Evolutionary conservation across 306 rosid genomes (phyloP).

Genomic region (Glycine latifolia): DNA sequence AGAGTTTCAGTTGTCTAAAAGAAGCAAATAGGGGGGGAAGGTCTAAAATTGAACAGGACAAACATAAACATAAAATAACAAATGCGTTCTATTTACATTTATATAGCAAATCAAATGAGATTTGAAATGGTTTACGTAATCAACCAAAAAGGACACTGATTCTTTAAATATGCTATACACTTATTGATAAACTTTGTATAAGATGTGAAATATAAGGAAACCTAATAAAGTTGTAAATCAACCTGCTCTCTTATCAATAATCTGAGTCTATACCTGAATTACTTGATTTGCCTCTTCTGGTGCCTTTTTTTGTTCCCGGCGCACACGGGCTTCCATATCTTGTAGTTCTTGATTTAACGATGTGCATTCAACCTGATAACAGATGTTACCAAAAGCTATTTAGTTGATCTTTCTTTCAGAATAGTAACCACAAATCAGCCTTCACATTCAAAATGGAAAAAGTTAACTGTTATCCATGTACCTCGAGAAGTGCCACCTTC

Average conservation of each 20-base stretch:
- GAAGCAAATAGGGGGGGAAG: neutral
- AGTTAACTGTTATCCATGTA: slow-evolving; percentile 43
- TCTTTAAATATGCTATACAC: slow-evolving; percentile 22
- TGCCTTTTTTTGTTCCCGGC: slow-evolving; percentile 88
- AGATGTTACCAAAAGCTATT: slow-evolving; percentile 36
- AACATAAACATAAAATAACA: neutral
- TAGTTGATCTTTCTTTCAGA: slow-evolving; percentile 26
- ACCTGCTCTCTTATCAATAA: slow-evolving; percentile 13
- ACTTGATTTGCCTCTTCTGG: slow-evolving; percentile 95
- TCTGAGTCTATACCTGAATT: slow-evolving; percentile 72
- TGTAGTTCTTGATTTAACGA: slow-evolving; percentile 95
- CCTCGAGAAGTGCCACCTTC: slow-evolving; percentile 98
- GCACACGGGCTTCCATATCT: slow-evolving; percentile 89
- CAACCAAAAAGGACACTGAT: neutral
- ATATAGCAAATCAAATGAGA: neutral
- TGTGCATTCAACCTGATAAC: slow-evolving; percentile 88
- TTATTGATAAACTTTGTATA: neutral
- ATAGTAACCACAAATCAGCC: slow-evolving; percentile 14
- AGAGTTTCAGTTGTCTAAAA: neutral
- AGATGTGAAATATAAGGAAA: slow-evolving; percentile 30
- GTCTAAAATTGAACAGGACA: neutral
- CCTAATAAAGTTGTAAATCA: slow-evolving; percentile 4
- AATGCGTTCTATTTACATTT: neutral
- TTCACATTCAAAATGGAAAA: slow-evolving; percentile 14
- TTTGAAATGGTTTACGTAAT: slow-evolving; percentile 8